A percentile compares a stretch with the other conserved stretches of the same genome.
phyloP scores from a whole-genome alignment of 768 basidiomycete species.

The Russula sp. region DNA sequence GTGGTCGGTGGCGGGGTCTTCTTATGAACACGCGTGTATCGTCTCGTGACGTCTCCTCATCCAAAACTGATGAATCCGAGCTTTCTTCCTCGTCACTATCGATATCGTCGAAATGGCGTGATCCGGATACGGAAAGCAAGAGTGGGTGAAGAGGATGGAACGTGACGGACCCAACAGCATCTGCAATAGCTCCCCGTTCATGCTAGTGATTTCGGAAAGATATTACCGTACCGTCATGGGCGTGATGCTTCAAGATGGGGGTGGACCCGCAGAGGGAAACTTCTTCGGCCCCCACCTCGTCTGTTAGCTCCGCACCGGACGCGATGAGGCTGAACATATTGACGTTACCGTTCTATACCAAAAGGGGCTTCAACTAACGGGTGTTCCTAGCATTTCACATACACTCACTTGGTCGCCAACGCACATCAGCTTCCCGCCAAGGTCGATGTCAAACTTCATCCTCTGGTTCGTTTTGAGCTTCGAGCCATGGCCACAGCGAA shows the following conservation, averaged over 20 bases:
- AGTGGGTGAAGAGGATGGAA: conserved; percentile 61
- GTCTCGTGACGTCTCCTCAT: conserved; percentile 2
- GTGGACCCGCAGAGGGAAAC: not conserved
- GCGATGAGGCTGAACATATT: conserved; percentile 43
- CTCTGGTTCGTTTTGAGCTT: conserved; percentile 58
- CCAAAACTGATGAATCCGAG: not conserved
- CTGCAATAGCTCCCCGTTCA: conserved; percentile 31
- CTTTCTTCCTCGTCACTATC: conserved; percentile 1
- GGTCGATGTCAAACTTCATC: conserved; percentile 69
- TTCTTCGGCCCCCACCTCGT: conserved; percentile 2
- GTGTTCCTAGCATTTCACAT: not conserved
- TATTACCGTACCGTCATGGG: conserved; percentile 46
- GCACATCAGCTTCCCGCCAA: conserved; percentile 53
- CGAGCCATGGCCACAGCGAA: conserved; percentile 14
- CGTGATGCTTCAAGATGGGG: conserved; percentile 38
- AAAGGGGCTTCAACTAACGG: not conserved
- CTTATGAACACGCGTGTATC: not conserved
- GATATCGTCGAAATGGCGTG: conserved; percentile 51
- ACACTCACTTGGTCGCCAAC: conserved; percentile 60
- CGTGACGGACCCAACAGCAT: conserved; percentile 62
- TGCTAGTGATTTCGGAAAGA: not conserved
- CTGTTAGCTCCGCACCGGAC: not conserved
- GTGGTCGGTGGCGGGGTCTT: not conserved
- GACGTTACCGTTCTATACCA: conserved; percentile 47
- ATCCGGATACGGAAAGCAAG: conserved; percentile 66